Conservation (phyloP, 495 filamentous ascomycete genomes). For the Podospora didyma region DNA sequence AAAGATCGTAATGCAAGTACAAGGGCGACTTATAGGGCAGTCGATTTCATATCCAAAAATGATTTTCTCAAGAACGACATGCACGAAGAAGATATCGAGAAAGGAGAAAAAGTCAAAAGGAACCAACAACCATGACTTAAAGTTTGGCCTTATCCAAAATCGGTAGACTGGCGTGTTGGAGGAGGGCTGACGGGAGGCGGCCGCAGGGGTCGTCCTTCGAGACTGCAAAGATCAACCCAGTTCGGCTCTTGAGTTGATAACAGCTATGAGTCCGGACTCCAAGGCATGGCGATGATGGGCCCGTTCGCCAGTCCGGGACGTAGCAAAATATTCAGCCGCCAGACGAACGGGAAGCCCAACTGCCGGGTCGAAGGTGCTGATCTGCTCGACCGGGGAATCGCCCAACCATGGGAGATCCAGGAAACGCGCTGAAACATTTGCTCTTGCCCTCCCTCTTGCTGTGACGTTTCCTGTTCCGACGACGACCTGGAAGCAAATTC, state of each 20-base stretch:
- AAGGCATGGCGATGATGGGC: background rate
- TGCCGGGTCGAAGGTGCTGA: conserved; percentile 1
- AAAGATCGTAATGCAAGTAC: too few relatives aligned
- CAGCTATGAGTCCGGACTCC: background rate
- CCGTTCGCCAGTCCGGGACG: background rate
- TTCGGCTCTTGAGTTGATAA: background rate
- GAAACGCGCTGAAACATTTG: too few relatives aligned
- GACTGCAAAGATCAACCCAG: background rate
- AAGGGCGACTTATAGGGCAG: too few relatives aligned
- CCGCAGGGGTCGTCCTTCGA: background rate
- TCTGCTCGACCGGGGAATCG: background rate
- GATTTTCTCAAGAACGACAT: too few relatives aligned
- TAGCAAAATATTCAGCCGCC: conserved; percentile 7
- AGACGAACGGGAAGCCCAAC: background rate
- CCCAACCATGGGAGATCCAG: too few relatives aligned
- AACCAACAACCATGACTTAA: background rate
- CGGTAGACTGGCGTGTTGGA: background rate
- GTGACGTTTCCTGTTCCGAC: too few relatives aligned
- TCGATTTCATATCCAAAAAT: too few relatives aligned
- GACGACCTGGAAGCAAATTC: too few relatives aligned
- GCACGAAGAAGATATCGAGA: too few relatives aligned
- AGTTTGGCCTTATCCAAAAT: background rate
- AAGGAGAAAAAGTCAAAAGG: too few relatives aligned
- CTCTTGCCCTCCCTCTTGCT: too few relatives aligned
- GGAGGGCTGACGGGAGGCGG: background rate